Evolutionary conservation across 331 rosid species (phyloP).

Genomic region (Malus hybrid): DNA sequence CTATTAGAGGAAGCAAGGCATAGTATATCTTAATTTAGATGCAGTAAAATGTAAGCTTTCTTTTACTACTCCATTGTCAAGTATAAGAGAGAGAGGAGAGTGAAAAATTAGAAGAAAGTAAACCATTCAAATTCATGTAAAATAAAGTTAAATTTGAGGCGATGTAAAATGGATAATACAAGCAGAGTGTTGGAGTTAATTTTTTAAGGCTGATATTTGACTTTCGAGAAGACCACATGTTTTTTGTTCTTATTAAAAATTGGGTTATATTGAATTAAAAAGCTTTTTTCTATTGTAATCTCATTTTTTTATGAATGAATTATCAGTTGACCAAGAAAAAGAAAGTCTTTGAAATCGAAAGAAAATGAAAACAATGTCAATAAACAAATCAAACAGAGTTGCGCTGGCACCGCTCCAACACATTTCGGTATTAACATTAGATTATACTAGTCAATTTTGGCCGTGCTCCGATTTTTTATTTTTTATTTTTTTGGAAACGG

Average conservation of each 20-base stretch:
- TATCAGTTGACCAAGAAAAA: not conserved
- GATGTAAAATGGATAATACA: too few species aligned
- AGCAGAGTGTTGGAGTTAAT: too few species aligned
- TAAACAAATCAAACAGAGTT: not conserved
- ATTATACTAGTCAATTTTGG: too few species aligned
- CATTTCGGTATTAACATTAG: not conserved
- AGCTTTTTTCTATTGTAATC: not conserved
- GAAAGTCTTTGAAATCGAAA: not conserved
- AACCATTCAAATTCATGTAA: not conserved
- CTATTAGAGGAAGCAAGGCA: not conserved
- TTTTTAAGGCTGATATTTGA: not conserved
- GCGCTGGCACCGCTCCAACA: not conserved
- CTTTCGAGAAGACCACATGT: not conserved
- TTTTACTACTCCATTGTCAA: not conserved
- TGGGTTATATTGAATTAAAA: not conserved
- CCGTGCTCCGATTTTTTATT: too few species aligned
- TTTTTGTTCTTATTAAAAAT: not conserved
- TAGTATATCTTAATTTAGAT: not conserved
- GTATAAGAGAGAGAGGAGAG: not conserved
- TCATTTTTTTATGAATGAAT: not conserved
- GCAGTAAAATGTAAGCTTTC: not conserved
- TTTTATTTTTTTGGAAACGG: too few species aligned
- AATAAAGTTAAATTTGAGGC: not conserved
- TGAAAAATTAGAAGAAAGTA: not conserved
- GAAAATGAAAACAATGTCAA: not conserved